Evolutionary conservation across 192 early-diverging fungal genomes (phyloP), one percentile per base, ranked within the genome.

Genomic region (Podila clonocystis): DNA sequence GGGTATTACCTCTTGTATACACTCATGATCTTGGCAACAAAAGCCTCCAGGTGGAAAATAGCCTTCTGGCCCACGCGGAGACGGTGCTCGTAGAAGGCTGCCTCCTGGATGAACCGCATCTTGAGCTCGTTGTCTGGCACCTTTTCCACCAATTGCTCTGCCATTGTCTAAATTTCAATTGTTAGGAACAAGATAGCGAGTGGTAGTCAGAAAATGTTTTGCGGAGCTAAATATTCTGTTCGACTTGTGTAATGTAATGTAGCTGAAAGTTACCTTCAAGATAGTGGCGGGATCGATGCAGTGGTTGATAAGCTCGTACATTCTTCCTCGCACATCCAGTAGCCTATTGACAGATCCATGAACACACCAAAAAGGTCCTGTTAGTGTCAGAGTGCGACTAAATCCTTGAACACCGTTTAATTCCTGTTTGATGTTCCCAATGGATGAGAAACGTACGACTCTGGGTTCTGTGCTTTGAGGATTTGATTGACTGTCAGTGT

Each of bases 41-140:
- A 99, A 0, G 96, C 95, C 76, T 99, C 97, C 31, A 99, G 85
- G 76, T 99, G 96, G 69, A 98, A 95, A 26, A 99, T 97, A 3
- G 91, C 89, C 86, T 99, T 99, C 66, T 89, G 91, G 3, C 97
- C 97, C 17, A 88, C 79, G 50, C 91, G 89, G 75, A 99, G 80
- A 58, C 95, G 92, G 67, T 97, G 94, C 73, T 99, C 96, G 89
- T 94, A 95, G 65, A 93, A 90, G 8, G 97, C 97, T 3, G 96
- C 97, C 60, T 89, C 82, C 66, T 87, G 82, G 24, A 93, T 84
- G 57, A 98, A 83, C 31, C 85, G 86, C 30, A 83, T 82, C 84
- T 93, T 94, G 60, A 96, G 84, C 6, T 86, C 75, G 55, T 88
- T 65, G 20, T 50, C 86, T 52, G 92, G 92, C 9, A 97, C 89